These are phyloP conservation scores for Aureobasidium subglaciale DNA, from an alignment of 2,329 filamentous ascomycete species.

Conservation along the genomic window DNA sequence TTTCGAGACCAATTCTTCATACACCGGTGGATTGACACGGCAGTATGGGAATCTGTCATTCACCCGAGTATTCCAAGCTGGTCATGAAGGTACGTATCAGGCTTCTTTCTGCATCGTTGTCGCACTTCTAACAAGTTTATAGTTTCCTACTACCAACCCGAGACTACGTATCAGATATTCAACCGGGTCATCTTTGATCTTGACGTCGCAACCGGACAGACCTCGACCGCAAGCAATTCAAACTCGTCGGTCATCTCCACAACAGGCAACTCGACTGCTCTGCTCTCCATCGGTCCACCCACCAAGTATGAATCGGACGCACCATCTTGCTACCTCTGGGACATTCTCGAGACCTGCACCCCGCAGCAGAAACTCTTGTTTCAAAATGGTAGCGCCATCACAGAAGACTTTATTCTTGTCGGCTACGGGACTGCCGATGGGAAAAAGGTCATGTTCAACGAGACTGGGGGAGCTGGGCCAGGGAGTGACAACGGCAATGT, in stretches of 20 bases:
- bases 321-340: constrained; percentile 38
- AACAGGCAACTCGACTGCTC: not conserved
- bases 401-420: constrained; percentile 38
- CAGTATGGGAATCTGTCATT: constrained; percentile 31
- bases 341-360: constrained; percentile 35
- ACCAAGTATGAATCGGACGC: not conserved
- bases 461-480: not conserved
- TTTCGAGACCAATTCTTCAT: constrained; percentile 23
- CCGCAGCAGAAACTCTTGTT: constrained; percentile 38
- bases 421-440: not conserved
- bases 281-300: not conserved
- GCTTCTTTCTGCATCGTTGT: constrained; percentile 5
- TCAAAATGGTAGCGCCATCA: constrained; percentile 37
- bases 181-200: constrained; percentile 43
- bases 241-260: constrained; percentile 15
- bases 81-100: constrained; percentile 21
- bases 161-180: constrained; percentile 50
- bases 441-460: not conserved
- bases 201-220: constrained; percentile 50
- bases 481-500: not conserved
- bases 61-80: constrained; percentile 28
- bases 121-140: not conserved
- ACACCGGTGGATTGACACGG: constrained; percentile 26
- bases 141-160: constrained; percentile 48
- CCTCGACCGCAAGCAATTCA: constrained; percentile 32